Evolutionary conservation across 2,329 filamentous ascomycete species (phyloP), one percentile per base, ranked within the genome.

Genomic region (Albifimbria verrucaria): DNA sequence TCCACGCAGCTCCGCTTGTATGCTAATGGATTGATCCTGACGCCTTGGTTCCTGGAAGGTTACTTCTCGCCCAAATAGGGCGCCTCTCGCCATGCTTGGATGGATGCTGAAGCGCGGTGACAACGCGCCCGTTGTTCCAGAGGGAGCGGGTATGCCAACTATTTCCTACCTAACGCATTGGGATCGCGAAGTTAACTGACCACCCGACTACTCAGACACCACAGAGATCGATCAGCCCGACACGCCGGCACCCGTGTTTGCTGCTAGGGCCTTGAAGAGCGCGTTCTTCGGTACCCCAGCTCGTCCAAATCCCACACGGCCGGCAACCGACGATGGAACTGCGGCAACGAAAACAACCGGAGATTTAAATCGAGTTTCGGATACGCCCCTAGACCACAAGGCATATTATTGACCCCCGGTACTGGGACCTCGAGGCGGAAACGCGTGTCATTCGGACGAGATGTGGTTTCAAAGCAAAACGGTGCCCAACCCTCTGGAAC

Each of bases 221-320:
- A 76, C 76, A 1, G 77, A 79, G 55, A 59, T 80, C 41, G 83
- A 87, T 17, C 74, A 75, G 26, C 83, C 84, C 39, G 84, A 87
- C 59, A 88, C 85, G 17, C 85, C 85, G 7, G 85, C 82, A 0
- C 84, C 85, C 2, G 79, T 87, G 0, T 88, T 88, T 63, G 85
- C 84, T 2, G 84, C 84, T 36, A 78, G 85, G 54, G 85, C 85
- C 6, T 73, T 88, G 62, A 86, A 82, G 60, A 83, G 78, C 59
- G 84, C 82, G 23, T 68, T 88, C 45, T 87, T 87, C 60, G 85
- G 85, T 41, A 83, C 81, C 3, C 81, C 83, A 11, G 70, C 73
- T 15, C 69, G 72, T 48, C 64, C 64, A 15, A 65, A 65, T 45
- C 32, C 32, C 5, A 4, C 66, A 74, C 47, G 69, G 72, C 60